Base-by-base conservation (phyloP, 2,329 filamentous ascomycete genomes). In the Dothideomycetes sp. region DNA sequence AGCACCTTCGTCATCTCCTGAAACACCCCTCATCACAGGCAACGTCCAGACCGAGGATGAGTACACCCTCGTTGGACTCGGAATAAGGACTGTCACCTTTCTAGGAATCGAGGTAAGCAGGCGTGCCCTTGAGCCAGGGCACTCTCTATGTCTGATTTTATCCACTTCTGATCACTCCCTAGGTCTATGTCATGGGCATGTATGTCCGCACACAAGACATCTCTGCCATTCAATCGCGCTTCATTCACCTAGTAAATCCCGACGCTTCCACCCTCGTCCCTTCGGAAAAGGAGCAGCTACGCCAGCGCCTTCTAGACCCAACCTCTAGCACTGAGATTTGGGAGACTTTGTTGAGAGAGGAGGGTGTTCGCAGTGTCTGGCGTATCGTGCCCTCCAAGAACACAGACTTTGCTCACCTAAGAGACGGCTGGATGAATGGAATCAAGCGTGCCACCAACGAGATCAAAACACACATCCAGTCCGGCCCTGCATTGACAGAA, bases 121-220 rank as follows among this genome's bases (percentile, higher is more conserved):
- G n/a, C n/a, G n/a, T n/a, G n/a, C 22, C 22, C 12, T 12, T 7
- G 22, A 27, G 22, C 7, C 22, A 27, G 12, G 7, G 22, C 22
- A 27, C n/a, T n/a, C n/a, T n/a, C n/a, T n/a, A n/a, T n/a, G n/a
- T n/a, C n/a, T n/a, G n/a, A n/a, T n/a, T n/a, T n/a, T n/a, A n/a
- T n/a, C n/a, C n/a, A n/a, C n/a, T n/a, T n/a, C n/a, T n/a, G n/a
- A n/a, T n/a, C 22, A 27, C 22, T 27, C 22, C 7, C 22, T 81
- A 94, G 58, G 91, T 98, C 38, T 98, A 98, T 64, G 83, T 96
- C 14, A 83, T 94, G 0, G 91, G 89, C 12, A 77, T 93, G 52
- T 98, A 98, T 64, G 73, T 96, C 18, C 84, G 87, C 18, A 89
- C 81, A 0, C 68, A 79, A 29, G 87, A 94, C 54, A 78, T 98